Conservation (phyloP, 2,329 filamentous ascomycete species). For the Apiospora marii region DNA sequence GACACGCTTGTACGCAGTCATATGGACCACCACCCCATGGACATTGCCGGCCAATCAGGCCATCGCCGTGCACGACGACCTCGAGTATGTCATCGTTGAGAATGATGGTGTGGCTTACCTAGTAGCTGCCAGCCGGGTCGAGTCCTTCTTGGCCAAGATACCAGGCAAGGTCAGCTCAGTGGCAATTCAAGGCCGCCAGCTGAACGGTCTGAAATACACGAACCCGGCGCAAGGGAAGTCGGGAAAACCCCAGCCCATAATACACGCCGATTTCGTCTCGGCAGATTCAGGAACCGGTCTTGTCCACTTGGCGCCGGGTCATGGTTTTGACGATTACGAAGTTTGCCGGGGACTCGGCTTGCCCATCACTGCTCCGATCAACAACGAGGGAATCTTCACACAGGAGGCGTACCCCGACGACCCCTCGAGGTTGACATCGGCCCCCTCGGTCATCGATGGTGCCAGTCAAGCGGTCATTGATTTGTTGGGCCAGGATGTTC, state of each 20-base stretch:
- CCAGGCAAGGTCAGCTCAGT: conserved; percentile 60
- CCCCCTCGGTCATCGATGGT: conserved; percentile 74
- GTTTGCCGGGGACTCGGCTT: conserved; percentile 77
- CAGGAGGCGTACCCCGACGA: conserved; percentile 77
- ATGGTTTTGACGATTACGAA: conserved; percentile 96
- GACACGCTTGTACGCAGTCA: conserved; percentile 72
- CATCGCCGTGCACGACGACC: conserved; percentile 79
- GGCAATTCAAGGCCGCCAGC: conserved; percentile 68
- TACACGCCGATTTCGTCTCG: conserved; percentile 89
- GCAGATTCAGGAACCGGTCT: conserved; percentile 90
- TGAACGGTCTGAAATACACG: conserved; percentile 72
- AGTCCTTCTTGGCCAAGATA: conserved; percentile 61
- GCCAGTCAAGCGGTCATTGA: conserved; percentile 75
- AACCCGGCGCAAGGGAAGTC: conserved; percentile 71
- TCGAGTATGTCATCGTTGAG: conserved; percentile 76
- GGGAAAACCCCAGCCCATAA: conserved; percentile 70
- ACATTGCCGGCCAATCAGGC: conserved; percentile 92
- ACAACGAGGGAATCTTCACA: conserved; percentile 83
- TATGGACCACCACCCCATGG: conserved; percentile 99
- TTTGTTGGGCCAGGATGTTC: conserved; percentile 69
- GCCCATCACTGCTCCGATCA: conserved; percentile 80
- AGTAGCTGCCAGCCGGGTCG: conserved; percentile 74
- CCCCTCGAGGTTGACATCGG: conserved; percentile 68
- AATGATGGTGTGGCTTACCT: conserved; percentile 68
- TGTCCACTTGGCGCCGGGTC: conserved; percentile 94